Percentiles rank a stretch among this genome's conserved stretches.
Evolutionary conservation across 2,329 filamentous ascomycete genomes (phyloP).

Genomic region (Fusarium continuum): DNA sequence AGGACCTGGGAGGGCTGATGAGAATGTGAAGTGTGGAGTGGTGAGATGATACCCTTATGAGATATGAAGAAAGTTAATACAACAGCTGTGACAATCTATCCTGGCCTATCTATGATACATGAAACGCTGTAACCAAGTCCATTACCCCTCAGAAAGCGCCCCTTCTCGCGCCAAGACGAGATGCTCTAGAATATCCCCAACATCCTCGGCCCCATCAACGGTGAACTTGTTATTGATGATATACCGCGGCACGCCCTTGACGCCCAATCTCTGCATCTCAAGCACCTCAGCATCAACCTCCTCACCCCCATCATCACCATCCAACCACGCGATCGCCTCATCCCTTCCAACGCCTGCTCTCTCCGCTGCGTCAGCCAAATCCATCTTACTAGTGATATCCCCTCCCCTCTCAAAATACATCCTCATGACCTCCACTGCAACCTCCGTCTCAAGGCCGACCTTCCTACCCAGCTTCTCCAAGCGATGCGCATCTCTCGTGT

Average conservation of each 20-base stretch:
- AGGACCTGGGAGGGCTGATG: slow-evolving; percentile 63
- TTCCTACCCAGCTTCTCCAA: slow-evolving; percentile 74
- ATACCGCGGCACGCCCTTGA: slow-evolving; percentile 79
- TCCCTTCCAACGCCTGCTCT: slow-evolving; percentile 62
- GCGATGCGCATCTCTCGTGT: slow-evolving; percentile 58
- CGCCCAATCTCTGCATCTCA: slow-evolving; percentile 58
- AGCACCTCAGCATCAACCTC: slow-evolving; percentile 67
- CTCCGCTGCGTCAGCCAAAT: slow-evolving; percentile 61
- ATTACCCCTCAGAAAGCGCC: background rate
- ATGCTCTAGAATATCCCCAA: slow-evolving; percentile 70
- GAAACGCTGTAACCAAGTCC: background rate
- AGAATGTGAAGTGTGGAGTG: slow-evolving; percentile 54
- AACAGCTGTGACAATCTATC: background rate
- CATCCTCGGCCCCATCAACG: slow-evolving; percentile 77
- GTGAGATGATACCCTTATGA: slow-evolving; percentile 34
- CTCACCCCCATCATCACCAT: slow-evolving; percentile 61
- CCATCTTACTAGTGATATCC: slow-evolving; percentile 67
- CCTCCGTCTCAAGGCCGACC: slow-evolving; percentile 60
- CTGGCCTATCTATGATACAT: background rate
- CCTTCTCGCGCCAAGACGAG: slow-evolving; percentile 63
- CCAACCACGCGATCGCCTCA: slow-evolving; percentile 64
- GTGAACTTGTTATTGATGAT: slow-evolving; percentile 74
- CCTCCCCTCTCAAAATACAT: slow-evolving; percentile 72
- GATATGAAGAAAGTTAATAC: slow-evolving; percentile 6
- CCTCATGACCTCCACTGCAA: slow-evolving; percentile 71